Conservation (phyloP, 2,329 filamentous ascomycete genomes). For the Thermothelomyces thermophilus region DNA sequence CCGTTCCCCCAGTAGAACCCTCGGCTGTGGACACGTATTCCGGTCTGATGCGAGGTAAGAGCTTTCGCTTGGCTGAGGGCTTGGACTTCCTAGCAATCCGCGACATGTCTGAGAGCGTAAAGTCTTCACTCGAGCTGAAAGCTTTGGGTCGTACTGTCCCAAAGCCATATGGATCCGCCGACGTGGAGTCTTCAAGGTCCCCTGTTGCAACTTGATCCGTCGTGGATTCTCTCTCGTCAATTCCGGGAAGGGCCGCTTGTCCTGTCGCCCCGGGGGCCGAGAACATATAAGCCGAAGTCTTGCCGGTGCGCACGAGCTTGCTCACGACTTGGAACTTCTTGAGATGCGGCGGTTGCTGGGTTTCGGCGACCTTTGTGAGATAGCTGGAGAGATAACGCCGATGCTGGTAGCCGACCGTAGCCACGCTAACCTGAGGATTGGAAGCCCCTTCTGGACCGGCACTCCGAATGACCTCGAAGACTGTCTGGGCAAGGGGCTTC, state of each 20-base stretch:
- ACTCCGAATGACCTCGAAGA: slow-evolving; percentile 31
- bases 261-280: slow-evolving; percentile 19
- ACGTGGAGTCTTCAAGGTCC: not conserved
- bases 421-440: slow-evolving; percentile 32
- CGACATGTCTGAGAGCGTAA: slow-evolving; percentile 21
- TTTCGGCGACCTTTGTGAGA: slow-evolving; percentile 28
- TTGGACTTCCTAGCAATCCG: slow-evolving; percentile 14
- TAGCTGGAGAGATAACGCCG: slow-evolving; percentile 31
- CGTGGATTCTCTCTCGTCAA: not conserved
- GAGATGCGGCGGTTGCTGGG: slow-evolving; percentile 36
- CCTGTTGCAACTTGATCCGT: not conserved
- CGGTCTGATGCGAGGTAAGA: slow-evolving; percentile 9
- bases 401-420: slow-evolving; percentile 33
- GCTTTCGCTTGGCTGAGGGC: slow-evolving; percentile 14
- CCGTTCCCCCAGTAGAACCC: not conserved
- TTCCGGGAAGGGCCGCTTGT: not conserved
- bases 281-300: slow-evolving; percentile 38
- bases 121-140: slow-evolving; percentile 7
- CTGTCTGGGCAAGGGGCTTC: slow-evolving; percentile 30
- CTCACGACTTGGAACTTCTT: slow-evolving; percentile 35
- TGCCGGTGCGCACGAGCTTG: slow-evolving; percentile 33
- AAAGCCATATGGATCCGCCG: slow-evolving; percentile 17
- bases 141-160: slow-evolving; percentile 17
- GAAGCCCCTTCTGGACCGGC: slow-evolving; percentile 31
- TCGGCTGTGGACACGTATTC: slow-evolving; percentile 8